Evolutionary conservation across 2,329 filamentous ascomycete genomes (phyloP), one percentile per base, ranked within the genome.

Genomic region (Aspergillus flavus): DNA sequence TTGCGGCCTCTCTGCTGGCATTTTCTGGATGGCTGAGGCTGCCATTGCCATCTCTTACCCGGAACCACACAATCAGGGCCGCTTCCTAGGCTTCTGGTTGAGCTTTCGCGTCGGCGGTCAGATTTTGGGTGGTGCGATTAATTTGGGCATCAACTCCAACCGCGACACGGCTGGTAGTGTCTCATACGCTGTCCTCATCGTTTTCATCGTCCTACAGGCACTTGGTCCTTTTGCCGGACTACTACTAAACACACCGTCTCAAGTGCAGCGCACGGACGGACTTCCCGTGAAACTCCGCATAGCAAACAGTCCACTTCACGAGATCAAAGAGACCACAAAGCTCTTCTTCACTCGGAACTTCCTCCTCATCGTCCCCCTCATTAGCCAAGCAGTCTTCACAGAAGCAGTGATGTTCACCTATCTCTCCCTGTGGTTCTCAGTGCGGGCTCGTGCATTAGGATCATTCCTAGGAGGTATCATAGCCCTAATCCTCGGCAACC

Each of bases 21-120:
- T 92, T 0, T 92, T 92, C 75, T 93, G 90, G 90, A 88, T 88
- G 82, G 86, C 89, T 0, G 90, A 93, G 76, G 88, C 88, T 0
- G 89, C 90, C 0, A 91, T 93, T 61, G 89, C 89, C 0, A 85
- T 92, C 23, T 83, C 87, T 0, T 93, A 93, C 66, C 89, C 90
- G 0, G 90, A 92, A 69, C 88, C 89, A 0, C 87, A 86, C 71
- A 90, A 90, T 55, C 84, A 86, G 59, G 89, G 88, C 0, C 84
- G 84, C 19, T 86, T 87, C 21, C 78, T 92, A 0, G 90, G 89
- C 0, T 88, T 89, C 70, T 93, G 90, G 90, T 81, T 92, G 5
- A 84, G 80, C 6, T 87, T 84, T 65, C 81, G 85, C 3, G 81
- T 90, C 1, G 80, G 82, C 1, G 90, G 90, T 0, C 89, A 91